Evolutionary conservation across 306 rosid genomes (phyloP).

Genomic region (Medicago lupulina): DNA sequence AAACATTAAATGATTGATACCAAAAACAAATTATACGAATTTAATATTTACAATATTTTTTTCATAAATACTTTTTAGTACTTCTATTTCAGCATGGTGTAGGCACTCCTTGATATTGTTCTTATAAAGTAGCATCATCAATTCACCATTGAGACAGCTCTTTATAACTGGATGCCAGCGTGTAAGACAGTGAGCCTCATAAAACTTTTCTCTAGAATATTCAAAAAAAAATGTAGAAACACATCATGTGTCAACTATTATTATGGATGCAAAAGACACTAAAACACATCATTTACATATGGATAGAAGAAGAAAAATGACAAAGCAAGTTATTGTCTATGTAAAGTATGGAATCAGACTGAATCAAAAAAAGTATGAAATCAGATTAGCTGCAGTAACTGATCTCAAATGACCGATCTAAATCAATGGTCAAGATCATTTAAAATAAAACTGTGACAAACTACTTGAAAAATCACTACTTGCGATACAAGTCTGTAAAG

Average conservation of each 20-base stretch:
- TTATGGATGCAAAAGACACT: background rate
- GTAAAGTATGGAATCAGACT: background rate
- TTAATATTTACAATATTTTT: no score
- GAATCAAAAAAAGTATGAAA: background rate
- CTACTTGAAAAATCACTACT: no score
- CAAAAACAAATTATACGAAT: no score
- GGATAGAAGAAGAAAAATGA: background rate
- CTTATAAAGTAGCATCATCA: background rate
- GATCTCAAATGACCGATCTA: background rate
- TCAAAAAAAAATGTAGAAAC: background rate
- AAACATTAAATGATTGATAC: no score
- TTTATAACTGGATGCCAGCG: constrained; percentile 6
- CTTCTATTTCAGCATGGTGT: background rate
- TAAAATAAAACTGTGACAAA: no score
- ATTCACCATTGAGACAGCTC: constrained; percentile 4
- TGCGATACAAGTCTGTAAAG: no score
- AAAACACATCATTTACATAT: background rate
- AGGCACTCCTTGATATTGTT: background rate
- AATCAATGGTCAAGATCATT: background rate
- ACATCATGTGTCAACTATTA: background rate
- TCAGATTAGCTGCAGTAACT: background rate
- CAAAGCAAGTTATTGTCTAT: background rate
- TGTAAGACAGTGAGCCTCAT: background rate
- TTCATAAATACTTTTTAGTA: no score
- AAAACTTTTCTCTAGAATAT: constrained; percentile 3